Conservation (phyloP, 228 moss, liverwort and hornwort genomes). For the Sphagnum fallax region DNA sequence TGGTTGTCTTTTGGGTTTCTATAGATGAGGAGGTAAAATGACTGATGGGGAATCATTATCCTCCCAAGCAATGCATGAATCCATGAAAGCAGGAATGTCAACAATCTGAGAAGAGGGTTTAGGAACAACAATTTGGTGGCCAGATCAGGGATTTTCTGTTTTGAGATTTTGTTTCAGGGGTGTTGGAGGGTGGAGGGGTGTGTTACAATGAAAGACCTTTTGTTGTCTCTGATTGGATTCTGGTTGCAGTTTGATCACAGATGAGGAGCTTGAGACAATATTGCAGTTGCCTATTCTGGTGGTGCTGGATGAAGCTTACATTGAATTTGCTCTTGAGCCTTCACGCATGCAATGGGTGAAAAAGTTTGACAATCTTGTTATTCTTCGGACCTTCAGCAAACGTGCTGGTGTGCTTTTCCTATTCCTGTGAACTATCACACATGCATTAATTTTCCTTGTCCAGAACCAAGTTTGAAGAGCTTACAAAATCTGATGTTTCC, state of each 20-base stretch:
- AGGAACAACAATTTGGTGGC: no score
- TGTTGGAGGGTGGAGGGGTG: no score
- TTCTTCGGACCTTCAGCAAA: conserved; percentile 97
- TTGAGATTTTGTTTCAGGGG: no score
- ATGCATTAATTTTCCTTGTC: background rate
- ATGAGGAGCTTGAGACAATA: conserved; percentile 68
- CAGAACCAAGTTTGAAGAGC: no score
- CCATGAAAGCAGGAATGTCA: no score
- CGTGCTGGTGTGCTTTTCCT: conserved; percentile 54
- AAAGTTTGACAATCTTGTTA: conserved; percentile 69
- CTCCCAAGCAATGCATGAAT: no score
- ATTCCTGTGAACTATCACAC: background rate
- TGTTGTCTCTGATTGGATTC: background rate
- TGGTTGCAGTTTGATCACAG: conserved; percentile 69
- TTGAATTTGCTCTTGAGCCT: conserved; percentile 78
- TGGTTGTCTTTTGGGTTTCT: no score
- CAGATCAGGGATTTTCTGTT: no score
- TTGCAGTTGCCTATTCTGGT: conserved; percentile 73
- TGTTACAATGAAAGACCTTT: background rate
- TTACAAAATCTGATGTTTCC: no score
- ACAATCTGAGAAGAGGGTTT: no score
- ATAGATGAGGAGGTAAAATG: no score
- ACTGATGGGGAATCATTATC: no score
- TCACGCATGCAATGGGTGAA: conserved; percentile 87
- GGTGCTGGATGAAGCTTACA: conserved; percentile 91